Conservation (phyloP, 2,329 filamentous ascomycete species). For the Mycosphaerella sp. region DNA sequence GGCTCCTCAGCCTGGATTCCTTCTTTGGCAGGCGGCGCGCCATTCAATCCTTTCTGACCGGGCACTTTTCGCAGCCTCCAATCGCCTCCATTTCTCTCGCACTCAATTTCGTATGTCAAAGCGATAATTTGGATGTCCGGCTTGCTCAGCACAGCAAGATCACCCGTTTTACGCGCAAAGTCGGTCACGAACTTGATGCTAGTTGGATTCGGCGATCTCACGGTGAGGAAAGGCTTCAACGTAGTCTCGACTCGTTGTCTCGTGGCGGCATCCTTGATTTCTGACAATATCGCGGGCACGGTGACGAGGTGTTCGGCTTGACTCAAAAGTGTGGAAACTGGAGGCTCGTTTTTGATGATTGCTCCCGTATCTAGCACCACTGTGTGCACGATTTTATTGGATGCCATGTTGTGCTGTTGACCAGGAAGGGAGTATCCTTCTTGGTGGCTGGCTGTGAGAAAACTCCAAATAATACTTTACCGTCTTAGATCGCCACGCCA, state of each 20-base stretch:
- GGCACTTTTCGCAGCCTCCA: constrained; percentile 75
- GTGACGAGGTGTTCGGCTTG: constrained; percentile 74
- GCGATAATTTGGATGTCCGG: constrained; percentile 87
- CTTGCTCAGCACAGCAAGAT: constrained; percentile 77
- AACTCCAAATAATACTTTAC: too few species aligned
- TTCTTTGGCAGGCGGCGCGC: constrained; percentile 51
- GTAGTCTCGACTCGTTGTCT: constrained; percentile 75
- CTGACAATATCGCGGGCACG: constrained; percentile 74
- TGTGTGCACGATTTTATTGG: constrained; percentile 65
- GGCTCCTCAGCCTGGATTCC: constrained; percentile 1
- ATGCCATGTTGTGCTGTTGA: constrained; percentile 23
- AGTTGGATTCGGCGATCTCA: constrained; percentile 65
- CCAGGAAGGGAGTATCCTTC: not conserved
- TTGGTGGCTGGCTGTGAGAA: too few species aligned
- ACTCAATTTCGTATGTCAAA: constrained; percentile 88
- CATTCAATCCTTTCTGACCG: constrained; percentile 71
- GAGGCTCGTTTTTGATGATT: constrained; percentile 86
- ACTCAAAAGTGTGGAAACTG: constrained; percentile 71
- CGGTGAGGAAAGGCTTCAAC: constrained; percentile 73
- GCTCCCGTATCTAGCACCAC: constrained; percentile 87
- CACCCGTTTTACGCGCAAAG: constrained; percentile 84
- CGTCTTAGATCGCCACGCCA: too few species aligned
- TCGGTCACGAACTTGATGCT: constrained; percentile 74
- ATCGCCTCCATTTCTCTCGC: constrained; percentile 81
- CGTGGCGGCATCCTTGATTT: constrained; percentile 80